Evolutionary conservation across 805 yeast species (phyloP), one percentile per base, ranked within the genome.

Genomic region (Candida takata): DNA sequence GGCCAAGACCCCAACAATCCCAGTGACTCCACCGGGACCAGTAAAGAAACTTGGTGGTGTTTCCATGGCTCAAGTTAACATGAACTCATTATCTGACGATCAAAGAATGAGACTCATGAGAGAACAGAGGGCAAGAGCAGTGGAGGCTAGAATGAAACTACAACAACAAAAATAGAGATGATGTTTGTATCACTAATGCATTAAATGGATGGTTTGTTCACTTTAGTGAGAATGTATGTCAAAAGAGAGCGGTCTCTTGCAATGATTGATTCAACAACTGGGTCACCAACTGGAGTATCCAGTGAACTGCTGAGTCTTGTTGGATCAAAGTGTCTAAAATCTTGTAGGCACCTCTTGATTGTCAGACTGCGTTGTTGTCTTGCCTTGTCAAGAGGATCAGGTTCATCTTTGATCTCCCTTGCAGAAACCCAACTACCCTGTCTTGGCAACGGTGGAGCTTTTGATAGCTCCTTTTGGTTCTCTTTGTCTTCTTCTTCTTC

Each of bases 91-190:
- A 36, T 70, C 77, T 7, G 86, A 79, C 1, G 85, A 77, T 18
- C 96, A 88, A 45, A 71, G 76, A 49, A 68, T 70, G 70, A 72
- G 79, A 49, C 61, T 92, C 15, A 87, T 88, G 83, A 74, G 98
- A 41, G 98, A 92, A 51, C 88, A 88, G 52, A 69, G 97, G 36
- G 97, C 97, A 1, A 71, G 97, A 37, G 98, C 98, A 1, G 97
- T 95, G 0, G 97, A 92, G 56, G 95, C 90, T 1, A 69, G 98
- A 47, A 49, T 84, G 50, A 68, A 36, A 59, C 49, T 40, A 43
- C 33, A 47, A 26, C 55, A 40, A 47, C 23, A 18, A 26, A 28
- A 26, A 31, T 18, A 17, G 10, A 21, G 17, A 31, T 7, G 9
- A 24, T 9, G 17, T 17, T 7, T 19, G 14, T 9, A 8, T 30